These are phyloP conservation scores for Metarhizium humberi DNA, from an alignment of 2,329 filamentous ascomycete species.

Conservation along the genomic window DNA sequence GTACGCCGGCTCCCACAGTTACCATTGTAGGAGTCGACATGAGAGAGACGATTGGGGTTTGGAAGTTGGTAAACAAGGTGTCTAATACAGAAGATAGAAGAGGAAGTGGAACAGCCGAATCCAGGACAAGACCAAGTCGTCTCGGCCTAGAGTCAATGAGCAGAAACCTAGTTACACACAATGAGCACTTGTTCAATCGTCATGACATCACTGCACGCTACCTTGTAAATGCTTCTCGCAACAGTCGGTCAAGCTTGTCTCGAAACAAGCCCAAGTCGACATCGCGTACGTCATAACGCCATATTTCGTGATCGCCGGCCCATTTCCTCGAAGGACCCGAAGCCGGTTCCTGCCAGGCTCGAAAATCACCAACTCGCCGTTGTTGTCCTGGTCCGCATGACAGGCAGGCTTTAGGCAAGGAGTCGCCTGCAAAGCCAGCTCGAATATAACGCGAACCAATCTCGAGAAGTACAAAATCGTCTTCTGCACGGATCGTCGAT, in stretches of 20 bases:
- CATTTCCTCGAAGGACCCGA: conserved; percentile 42
- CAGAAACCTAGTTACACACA: conserved; percentile 40
- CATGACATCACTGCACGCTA: conserved; percentile 25
- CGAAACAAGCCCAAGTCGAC: conserved; percentile 71
- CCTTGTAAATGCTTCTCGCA: conserved; percentile 76
- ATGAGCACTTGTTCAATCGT: neutral
- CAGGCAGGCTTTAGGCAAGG: conserved; percentile 60
- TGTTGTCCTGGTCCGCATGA: conserved; percentile 68
- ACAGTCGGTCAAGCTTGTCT: conserved; percentile 75
- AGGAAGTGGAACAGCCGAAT: conserved; percentile 67
- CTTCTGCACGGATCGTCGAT: conserved; percentile 60
- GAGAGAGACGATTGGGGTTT: conserved; percentile 71
- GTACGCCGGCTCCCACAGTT: conserved; percentile 68
- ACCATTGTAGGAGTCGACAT: conserved; percentile 68
- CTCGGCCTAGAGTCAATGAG: conserved; percentile 69
- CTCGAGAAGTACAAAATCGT: conserved; percentile 78
- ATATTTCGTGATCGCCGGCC: conserved; percentile 63
- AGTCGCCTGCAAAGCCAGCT: conserved; percentile 80
- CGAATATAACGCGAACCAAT: conserved; percentile 70
- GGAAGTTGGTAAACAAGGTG: conserved; percentile 72
- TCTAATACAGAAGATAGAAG: conserved; percentile 68
- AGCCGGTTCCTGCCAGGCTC: conserved; percentile 52
- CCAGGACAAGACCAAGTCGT: conserved; percentile 65
- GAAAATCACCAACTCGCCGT: conserved; percentile 72
- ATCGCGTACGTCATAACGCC: conserved; percentile 63